Evolutionary conservation across 768 basidiomycete genomes (phyloP), one percentile per base, ranked within the genome.

Genomic region (Tylopilus vinaceipallidus): DNA sequence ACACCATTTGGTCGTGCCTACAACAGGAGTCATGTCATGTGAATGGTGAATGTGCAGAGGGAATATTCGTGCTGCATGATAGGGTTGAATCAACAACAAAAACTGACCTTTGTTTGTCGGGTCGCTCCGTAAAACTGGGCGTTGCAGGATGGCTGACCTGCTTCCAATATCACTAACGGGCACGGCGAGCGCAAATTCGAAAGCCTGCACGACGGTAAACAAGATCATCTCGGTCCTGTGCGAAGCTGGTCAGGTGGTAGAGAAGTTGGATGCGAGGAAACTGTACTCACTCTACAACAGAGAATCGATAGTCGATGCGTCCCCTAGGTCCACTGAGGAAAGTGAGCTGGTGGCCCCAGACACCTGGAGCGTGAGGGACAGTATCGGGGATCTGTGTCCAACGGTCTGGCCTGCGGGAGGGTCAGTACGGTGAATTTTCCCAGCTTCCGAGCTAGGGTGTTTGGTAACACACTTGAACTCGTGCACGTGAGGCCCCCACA

Each of bases 221-320:
- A 33, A 16, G 14, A 33, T 33, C 16, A 16, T 16, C 32, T 33
- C 16, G 12, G 32, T 33, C 32, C 32, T 33, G 7, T 16, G 32
- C 5, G 14, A 13, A 16, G 16, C 16, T 33, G 32, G 27, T 33
- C 14, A 33, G 14, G 8, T 32, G 14, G 3, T 14, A 14, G 32
- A 33, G 13, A 5, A 33, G 32, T 13, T 33, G 32, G n/a, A n/a
- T 33, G 32, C 9, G 32, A 2, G 2, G 14, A 9, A 13, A 16
- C 11, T 33, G 32, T 33, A 33, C 79, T 32, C 49, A 82, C 79
- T 83, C 82, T 13, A 77, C 68, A 22, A 86, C 62, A 13, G 85
- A 72, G 60, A 86, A 86, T 4, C 80, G 76, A 60, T 79, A 86
- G 0, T 83, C 83, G 29, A 86, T 85, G 52, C 85, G 87, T 1